Percentiles rank a stretch among this genome's conserved stretches.
Conservation (phyloP, 2,329 filamentous ascomycete genomes). For the Magnaporthales sp. region DNA sequence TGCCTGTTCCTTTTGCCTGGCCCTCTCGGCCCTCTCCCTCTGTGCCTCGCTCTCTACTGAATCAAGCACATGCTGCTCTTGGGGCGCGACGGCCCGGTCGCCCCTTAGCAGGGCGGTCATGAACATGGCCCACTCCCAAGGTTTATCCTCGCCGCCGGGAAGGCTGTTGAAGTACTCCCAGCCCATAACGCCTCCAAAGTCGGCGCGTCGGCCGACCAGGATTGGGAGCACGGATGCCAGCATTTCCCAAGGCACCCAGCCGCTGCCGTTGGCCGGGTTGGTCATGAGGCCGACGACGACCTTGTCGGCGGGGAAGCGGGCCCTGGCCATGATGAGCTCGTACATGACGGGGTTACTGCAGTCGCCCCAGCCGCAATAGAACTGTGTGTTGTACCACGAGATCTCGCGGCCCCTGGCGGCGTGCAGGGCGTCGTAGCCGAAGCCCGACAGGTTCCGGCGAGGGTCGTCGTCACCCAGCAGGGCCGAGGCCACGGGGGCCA, state of each 20-base stretch:
- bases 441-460: conserved; percentile 63
- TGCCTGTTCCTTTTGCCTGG: not conserved
- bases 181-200: conserved; percentile 73
- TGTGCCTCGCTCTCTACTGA: not conserved
- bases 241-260: conserved; percentile 50
- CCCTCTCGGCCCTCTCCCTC: not conserved
- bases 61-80: not conserved
- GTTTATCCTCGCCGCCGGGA: conserved; percentile 46
- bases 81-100: not conserved
- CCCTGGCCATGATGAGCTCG: conserved; percentile 36
- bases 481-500: conserved; percentile 71
- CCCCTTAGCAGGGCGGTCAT: conserved; percentile 36
- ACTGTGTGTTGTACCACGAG: conserved; percentile 75
- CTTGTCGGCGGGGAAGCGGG: conserved; percentile 61
- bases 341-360: conserved; percentile 42
- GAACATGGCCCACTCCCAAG: conserved; percentile 66
- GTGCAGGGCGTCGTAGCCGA: conserved; percentile 65
- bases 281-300: conserved; percentile 70
- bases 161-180: conserved; percentile 79
- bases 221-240: conserved; percentile 47
- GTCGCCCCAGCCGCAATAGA: conserved; percentile 77
- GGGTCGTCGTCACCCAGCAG: conserved; percentile 45
- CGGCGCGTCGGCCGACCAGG: conserved; percentile 48
- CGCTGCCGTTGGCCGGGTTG: conserved; percentile 61
- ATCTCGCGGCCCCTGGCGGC: conserved; percentile 53